Base-by-base conservation (phyloP, 768 basidiomycete species). In the Phaffia tasmanica region DNA sequence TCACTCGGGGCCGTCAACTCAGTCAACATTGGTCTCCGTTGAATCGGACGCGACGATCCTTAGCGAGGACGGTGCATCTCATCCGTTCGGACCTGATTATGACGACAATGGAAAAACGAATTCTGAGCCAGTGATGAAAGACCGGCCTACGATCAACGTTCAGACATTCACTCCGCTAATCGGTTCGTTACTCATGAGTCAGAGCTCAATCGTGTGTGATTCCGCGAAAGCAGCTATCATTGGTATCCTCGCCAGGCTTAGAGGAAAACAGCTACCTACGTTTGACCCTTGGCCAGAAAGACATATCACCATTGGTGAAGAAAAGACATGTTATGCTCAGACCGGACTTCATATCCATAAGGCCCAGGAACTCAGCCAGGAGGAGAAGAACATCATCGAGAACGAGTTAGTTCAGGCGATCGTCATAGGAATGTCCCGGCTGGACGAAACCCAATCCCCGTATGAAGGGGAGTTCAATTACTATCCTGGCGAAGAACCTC, bases 141-240 rank as follows among this genome's bases (percentile, higher is more conserved):
- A 57, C 11, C 62, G 71, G 53, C 77, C 77, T 0, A 62, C 62
- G 25, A 69, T 98, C 55, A 83, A 85, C 49, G 87, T 89, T 2
- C 86, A 88, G 72, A 83, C 86, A 5, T 98, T 98, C 76, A 95
- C 91, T 1, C 89, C 89, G 16, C 86, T 95, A 58, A 81, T 98
- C 35, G 92, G 89, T 53, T 87, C 88, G 0, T 79, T 98, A 32
- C 81, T 98, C 18, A 83, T 97, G 55, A 89, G 86, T 73, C 81
- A 85, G 30, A 90, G 88, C 71, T 80, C 82, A 57, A 77, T 81
- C 58, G 85, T 95, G 46, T 85, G 86, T 57, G 84, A 84, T 32
- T 81, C 84, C 3, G 84, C 89, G 23, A 83, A 89, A 69, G 80
- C 81, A 59, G 84, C 86, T 2, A 81, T 95, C 64, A 89, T 93